Conservation (phyloP, 176 grass and related monocot species). For the Musa troglodytarum region DNA sequence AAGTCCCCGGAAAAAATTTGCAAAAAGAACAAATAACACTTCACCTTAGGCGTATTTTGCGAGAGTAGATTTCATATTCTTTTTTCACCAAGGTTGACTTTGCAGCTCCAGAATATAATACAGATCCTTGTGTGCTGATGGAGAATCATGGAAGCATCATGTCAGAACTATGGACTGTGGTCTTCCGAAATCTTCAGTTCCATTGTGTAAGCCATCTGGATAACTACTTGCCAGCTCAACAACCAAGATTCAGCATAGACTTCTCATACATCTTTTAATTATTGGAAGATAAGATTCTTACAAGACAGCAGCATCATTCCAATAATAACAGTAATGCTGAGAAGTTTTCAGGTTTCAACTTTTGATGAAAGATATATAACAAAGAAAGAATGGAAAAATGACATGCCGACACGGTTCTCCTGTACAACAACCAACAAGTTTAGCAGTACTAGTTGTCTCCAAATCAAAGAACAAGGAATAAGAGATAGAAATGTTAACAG, state of each 20-base stretch:
- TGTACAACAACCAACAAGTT: neutral
- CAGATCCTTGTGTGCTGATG: too few relatives aligned
- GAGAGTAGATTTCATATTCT: too few relatives aligned
- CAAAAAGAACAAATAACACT: too few relatives aligned
- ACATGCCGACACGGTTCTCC: neutral
- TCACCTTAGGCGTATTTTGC: too few relatives aligned
- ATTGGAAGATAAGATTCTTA: neutral
- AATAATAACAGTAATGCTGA: neutral
- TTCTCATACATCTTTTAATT: neutral
- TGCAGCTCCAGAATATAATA: neutral
- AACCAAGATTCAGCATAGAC: neutral
- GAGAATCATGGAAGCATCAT: neutral
- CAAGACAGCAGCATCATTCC: neutral
- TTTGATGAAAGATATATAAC: neutral
- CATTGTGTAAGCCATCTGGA: neutral
- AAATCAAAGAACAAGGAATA: neutral
- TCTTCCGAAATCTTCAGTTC: neutral
- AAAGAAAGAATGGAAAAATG: neutral
- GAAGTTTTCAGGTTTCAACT: neutral
- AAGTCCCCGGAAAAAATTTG: too few relatives aligned
- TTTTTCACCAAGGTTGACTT: neutral
- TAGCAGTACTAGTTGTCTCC: neutral
- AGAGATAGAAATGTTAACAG: neutral
- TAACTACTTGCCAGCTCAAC: neutral
- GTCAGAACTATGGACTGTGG: neutral